Evolutionary conservation across 2,329 filamentous ascomycete genomes (phyloP), one percentile per base, ranked within the genome.

Genomic region (Ophiocordyceps robertsii): DNA sequence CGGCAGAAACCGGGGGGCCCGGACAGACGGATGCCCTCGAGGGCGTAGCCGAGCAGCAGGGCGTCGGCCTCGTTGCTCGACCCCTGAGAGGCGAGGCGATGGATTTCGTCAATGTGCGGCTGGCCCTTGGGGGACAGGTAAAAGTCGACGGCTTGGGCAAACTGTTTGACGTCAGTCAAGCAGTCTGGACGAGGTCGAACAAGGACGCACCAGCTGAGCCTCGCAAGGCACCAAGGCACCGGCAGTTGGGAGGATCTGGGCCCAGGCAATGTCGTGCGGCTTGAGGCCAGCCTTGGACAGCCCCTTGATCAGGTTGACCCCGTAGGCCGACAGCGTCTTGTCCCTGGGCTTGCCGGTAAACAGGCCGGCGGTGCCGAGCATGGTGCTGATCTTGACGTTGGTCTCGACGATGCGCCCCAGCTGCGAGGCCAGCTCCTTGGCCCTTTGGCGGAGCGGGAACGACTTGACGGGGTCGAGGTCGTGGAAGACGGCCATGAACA

Each of bases 81-180:
- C 5, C 76, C 67, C 33, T 70, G 56, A 30, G 68, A 63, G 27
- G 84, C 75, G 14, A 83, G 64, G 16, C 64, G 63, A 49, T 80
- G 70, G 43, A 89, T 69, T 37, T 78, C 73, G 0, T 73, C 65
- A 1, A 83, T 59, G 52, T 86, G 67, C 12, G 64, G 50, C 43
- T 66, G 60, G 50, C 76, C 73, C 29, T 72, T 61, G 3, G 70
- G 64, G 0, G 74, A 72, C 6, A 88, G 69, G 55, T 83, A 88
- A 62, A 75, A 87, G 55, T 88, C 82, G 16, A 87, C 66, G 2
- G 82, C 70, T 62, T 84, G 80, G 2, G 80, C 76, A 55, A 88
- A 86, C 69, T 79, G 46, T 27, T 21, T 35, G 8, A 4, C 29
- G 29, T 37, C 19, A 32, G 7, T n/a, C n/a, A n/a, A n/a, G n/a